Base-by-base conservation (phyloP, 2,329 filamentous ascomycete species). In the Xylaria arbuscula region DNA sequence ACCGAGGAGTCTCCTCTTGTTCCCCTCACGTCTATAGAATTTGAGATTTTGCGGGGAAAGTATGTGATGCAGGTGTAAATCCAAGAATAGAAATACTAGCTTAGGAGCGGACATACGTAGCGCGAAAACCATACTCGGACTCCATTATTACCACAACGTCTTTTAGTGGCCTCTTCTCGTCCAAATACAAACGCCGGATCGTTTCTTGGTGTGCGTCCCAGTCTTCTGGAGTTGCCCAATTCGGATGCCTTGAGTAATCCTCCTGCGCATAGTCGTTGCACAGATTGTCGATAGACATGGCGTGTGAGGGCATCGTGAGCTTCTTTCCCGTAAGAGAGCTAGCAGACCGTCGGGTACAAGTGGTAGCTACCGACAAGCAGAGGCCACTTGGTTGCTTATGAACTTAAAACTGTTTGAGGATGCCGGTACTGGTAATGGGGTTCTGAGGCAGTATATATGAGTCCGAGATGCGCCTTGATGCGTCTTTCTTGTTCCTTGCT, bases 121-220 rank as follows among this genome's bases (percentile, higher is more conserved):
- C 72, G 63, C 72, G 72, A 56, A 73, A 73, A 9, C 72, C 72
- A 42, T 73, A 73, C 47, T 73, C 51, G 6, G 62, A 50, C 65
- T 73, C 72, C 72, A 73, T 73, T 69, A 73, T 73, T 40, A 71
- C 65, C 51, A 73, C 72, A 1, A 73, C 72, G 34, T 73, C 72
- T 60, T 73, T 73, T 53, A 73, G 72, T n/a, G 72, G 72, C 34
- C 69, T 71, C 67, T 73, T 73, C 62, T 73, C 72, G 54, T 73
- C 72, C n/a, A 73, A 67, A 60, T 73, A 73, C 61, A 73, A 66
- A 3, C 70, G 72, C 38, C 72, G 67, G 28, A 73, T 73, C 36
- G 70, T 73, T 15, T 71, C 70, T 63, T 73, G 72, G 42, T 73
- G 67, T 56, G 62, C 59, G 32, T 73, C 72, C 72, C 72, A 73